Evolutionary conservation across 371 early-diverging fungal species (phyloP), one percentile per base, ranked within the genome.

Genomic region (Lichtheimia ornata): DNA sequence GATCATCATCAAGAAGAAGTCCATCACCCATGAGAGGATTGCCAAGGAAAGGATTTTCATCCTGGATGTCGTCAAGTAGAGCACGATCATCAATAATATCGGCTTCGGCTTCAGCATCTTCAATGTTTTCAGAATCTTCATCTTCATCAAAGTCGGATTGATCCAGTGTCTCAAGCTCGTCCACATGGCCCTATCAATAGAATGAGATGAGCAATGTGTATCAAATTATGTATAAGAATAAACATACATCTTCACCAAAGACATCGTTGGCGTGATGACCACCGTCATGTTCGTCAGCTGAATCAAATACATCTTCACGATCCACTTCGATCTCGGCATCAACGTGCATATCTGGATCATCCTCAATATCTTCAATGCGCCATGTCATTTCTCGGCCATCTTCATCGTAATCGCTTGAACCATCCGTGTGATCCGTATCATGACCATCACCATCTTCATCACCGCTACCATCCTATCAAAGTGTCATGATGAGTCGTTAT

Each of bases 11-110:
- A 42, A 70, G 53, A 42, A 65, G 50, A 24, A 73, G 56, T 15
- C 70, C 78, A 41, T 68, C 74, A 12, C 66, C 42, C 24, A 40
- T 49, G 7, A 69, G 58, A 30, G 76, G 72, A 14, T 69, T 73
- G 13, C 75, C 76, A 25, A 83, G 74, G 58, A 85, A 88, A n/a
- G 86, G 85, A 30, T 82, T 73, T 50, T 77, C 84, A 42, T 72
- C 79, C 30, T 84, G 85, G 28, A 75, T 81, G 12, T 83, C 87
- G 35, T 86, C 87, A 15, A 79, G 66, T 9, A 83, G 65, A 13
- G 78, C 76, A 45, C 84, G 79, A 35, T 73, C 71, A 24, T 69
- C 63, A 14, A 73, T 57, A 3, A 74, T 84, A 35, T 69, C 81
- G 28, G 74, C 79, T 30, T 72, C 81, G 12, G 64, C 74, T 30